Conservation (phyloP, 1,284 basidiomycete species). For the Trichosporon coremiiforme region DNA sequence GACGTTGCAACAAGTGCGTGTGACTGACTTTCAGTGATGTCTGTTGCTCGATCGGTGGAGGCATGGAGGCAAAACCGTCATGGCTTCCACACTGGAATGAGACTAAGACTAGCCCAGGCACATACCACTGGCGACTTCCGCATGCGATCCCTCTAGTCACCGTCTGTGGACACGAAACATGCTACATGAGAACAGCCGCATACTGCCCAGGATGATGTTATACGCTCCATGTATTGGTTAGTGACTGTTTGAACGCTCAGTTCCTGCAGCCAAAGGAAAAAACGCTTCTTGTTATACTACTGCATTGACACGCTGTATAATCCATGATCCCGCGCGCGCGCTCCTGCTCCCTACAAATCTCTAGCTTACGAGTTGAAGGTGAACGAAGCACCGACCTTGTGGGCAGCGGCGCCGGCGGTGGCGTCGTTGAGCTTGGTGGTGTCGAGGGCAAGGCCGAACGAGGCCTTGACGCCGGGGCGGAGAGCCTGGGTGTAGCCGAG, state of each 20-base stretch:
- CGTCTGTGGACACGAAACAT: not conserved
- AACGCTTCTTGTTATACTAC: conserved; percentile 8
- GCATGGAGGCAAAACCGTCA: conserved; percentile 13
- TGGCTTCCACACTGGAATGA: not conserved
- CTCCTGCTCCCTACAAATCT: conserved; percentile 6
- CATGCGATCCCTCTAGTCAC: not conserved
- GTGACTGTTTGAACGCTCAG: too few species aligned
- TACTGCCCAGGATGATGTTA: too few species aligned
- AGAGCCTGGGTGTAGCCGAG: conserved; percentile 91
- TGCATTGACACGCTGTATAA: conserved; percentile 20
- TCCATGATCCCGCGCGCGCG: conserved; percentile 19
- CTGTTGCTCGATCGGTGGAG: not conserved
- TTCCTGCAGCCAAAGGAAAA: not conserved
- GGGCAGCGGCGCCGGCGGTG: conserved; percentile 58
- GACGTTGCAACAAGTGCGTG: conserved; percentile 13
- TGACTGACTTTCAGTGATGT: conserved; percentile 15
- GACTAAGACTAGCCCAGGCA: not conserved
- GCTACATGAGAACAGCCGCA: not conserved
- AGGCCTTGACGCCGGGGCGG: conserved; percentile 90
- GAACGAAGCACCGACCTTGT: conserved; percentile 63
- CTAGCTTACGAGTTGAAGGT: conserved; percentile 59
- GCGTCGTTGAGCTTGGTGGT: conserved; percentile 80
- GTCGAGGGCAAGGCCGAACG: conserved; percentile 89
- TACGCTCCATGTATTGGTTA: too few species aligned
- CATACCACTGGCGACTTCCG: not conserved